Evolutionary conservation across 2,329 filamentous ascomycete species (phyloP).

Genomic region (Ophiobolus disseminans): DNA sequence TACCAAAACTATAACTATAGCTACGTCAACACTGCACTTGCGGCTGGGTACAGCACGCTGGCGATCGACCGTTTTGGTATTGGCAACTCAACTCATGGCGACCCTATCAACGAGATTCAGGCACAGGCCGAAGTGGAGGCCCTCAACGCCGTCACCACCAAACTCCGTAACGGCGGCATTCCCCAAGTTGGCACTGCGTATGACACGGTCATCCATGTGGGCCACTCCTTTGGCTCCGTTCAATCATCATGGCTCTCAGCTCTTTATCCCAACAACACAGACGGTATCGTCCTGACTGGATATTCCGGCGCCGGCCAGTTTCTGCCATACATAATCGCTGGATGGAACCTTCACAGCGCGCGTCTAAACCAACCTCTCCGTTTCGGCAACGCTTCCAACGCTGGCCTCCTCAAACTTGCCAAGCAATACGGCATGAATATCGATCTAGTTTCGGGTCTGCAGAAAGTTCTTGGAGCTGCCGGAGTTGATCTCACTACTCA

Average conservation of each 20-base stretch:
- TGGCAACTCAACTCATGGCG: conserved; percentile 64
- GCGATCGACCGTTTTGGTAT: conserved; percentile 69
- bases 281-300: conserved; percentile 67
- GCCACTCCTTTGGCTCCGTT: conserved; percentile 69
- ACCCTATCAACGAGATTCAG: conserved; percentile 68
- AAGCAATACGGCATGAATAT: conserved; percentile 16
- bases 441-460: conserved; percentile 23
- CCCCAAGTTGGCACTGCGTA: conserved; percentile 49
- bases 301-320: conserved; percentile 61
- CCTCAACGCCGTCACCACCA: conserved; percentile 60
- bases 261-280: conserved; percentile 60
- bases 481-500: conserved; percentile 20
- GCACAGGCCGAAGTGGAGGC: conserved; percentile 64
- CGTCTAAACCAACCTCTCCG: conserved; percentile 51
- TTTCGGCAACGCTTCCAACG: conserved; percentile 42
- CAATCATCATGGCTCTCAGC: conserved; percentile 64
- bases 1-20: conserved; percentile 67
- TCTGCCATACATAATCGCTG: conserved; percentile 52
- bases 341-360: conserved; percentile 58
- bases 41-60: conserved; percentile 65
- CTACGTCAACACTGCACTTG: conserved; percentile 64
- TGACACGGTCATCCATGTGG: conserved; percentile 63
- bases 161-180: conserved; percentile 57
- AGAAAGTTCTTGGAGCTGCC: conserved; percentile 21
- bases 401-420: conserved; percentile 12